These are phyloP conservation scores for Cokeromyces recurvatus DNA, from an alignment of 371 early-diverging fungal species.

Conservation along the genomic window DNA sequence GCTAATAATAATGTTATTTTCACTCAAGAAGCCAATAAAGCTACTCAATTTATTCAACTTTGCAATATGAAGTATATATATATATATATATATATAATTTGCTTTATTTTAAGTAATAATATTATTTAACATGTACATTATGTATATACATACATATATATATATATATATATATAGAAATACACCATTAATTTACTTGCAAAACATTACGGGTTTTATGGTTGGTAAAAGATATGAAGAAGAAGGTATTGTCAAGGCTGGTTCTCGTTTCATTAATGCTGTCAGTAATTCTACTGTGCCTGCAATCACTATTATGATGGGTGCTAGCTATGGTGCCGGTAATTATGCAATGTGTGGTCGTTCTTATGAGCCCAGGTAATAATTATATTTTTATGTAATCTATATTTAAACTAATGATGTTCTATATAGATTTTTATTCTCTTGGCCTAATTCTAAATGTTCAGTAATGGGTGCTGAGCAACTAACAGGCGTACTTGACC, in stretches of 20 bases:
- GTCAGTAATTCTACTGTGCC: slow-evolving; percentile 71
- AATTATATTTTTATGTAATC: too few species aligned
- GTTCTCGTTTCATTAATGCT: slow-evolving; percentile 72
- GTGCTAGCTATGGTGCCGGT: slow-evolving; percentile 77
- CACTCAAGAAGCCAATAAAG: slow-evolving; percentile 70
- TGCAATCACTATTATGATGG: slow-evolving; percentile 73
- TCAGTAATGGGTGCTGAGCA: slow-evolving; percentile 80
- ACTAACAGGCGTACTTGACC: slow-evolving; percentile 67
- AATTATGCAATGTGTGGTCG: slow-evolving; percentile 81
- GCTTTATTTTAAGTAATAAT: too few species aligned
- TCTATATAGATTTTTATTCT: slow-evolving; percentile 68
- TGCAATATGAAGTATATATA: slow-evolving; percentile 68
- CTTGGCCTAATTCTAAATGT: slow-evolving; percentile 75
- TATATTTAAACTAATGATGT: too few species aligned
- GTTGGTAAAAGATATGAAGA: slow-evolving; percentile 75
- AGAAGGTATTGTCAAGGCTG: slow-evolving; percentile 77
- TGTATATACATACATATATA: too few species aligned
- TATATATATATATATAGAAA: slow-evolving; percentile 39
- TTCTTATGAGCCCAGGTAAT: slow-evolving; percentile 64
- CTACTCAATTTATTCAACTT: slow-evolving; percentile 74
- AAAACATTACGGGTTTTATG: slow-evolving; percentile 81
- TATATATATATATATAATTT: too few species aligned
- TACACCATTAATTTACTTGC: slow-evolving; percentile 63
- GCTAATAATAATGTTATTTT: slow-evolving; percentile 75
- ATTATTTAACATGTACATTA: too few species aligned